Percentiles rank a stretch among this genome's conserved stretches.
Conservation (phyloP, 371 early-diverging fungal species). For the Circinella umbellata region DNA sequence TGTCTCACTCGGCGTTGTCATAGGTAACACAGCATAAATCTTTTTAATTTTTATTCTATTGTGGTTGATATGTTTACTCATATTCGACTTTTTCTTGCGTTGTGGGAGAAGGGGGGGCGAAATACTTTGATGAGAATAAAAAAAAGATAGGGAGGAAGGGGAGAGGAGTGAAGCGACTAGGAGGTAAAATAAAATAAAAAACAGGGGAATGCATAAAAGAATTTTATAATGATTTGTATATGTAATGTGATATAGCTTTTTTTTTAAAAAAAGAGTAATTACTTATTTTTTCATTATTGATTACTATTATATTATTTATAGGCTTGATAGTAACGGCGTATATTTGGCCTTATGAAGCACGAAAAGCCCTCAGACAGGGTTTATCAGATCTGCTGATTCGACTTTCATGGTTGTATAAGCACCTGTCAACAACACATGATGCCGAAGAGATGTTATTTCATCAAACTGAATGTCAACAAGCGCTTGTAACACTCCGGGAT, state of each 20-base stretch:
- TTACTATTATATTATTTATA: background rate
- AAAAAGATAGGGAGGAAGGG: background rate
- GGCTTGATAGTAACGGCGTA: constrained; percentile 59
- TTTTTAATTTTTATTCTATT: background rate
- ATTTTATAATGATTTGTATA: no score
- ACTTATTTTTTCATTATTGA: background rate
- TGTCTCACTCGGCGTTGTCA: constrained; percentile 69
- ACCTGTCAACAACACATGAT: constrained; percentile 40
- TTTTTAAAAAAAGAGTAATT: background rate
- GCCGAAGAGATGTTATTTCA: constrained; percentile 17
- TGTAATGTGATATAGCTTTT: no score
- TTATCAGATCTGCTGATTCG: constrained; percentile 66
- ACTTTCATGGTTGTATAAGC: constrained; percentile 70
- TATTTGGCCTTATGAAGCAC: constrained; percentile 85
- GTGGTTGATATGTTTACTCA: no score
- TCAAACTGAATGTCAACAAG: constrained; percentile 34
- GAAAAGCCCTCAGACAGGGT: constrained; percentile 76
- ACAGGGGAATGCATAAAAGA: background rate
- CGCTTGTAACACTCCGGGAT: constrained; percentile 56
- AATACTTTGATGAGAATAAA: background rate
- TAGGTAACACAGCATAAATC: constrained; percentile 12
- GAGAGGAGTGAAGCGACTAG: background rate
- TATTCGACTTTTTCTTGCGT: no score
- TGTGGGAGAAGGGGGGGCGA: background rate
- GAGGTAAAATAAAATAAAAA: background rate